Evolutionary conservation across 371 early-diverging fungal species (phyloP), one percentile per base, ranked within the genome.

Genomic region (Saksenaea oblongispora): DNA sequence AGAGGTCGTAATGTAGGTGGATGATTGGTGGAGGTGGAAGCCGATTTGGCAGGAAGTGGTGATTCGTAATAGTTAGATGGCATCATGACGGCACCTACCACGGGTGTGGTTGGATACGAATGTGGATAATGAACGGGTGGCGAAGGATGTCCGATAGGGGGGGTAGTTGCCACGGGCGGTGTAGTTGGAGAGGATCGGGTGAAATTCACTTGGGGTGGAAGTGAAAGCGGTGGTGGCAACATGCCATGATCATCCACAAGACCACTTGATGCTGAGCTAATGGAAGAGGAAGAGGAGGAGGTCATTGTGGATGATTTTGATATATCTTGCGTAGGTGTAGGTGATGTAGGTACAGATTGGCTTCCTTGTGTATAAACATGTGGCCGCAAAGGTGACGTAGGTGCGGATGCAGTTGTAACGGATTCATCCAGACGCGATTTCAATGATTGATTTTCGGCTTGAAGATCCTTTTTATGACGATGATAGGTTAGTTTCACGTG

Each of bases 61-160:
- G 18, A 41, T 41, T 41, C 51, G 5, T 47, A 47, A 10, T 22
- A 47, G 22, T 47, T 47, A 17, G n/a, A 18, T 22, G 51, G 51
- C 51, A 47, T 26, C 51, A 47, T n/a, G 22, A 47, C 24, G 7
- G 51, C 51, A 22, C 51, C 51, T 3, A 47, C 51, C 17, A 47
- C 51, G 10, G 51, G 51, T 0, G 51, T 47, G 17, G 51, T 47
- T 47, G 51, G 51, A 22, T 47, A 47, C 22, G 51, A 47, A 22
- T 47, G 51, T 17, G 51, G 51, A 47, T 47, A 47, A 22, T 47
- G 51, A 22, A 22, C 51, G 11, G 74, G 59, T 51, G 67, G 75
- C 24, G 34, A 34, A 27, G 58, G 70, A 34, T 60, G 62, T 37
- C 67, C 63, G 15, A 14, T 54, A 11, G 24, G 35, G 58, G 27